Base-by-base conservation (phyloP, 768 basidiomycete species). In the Rubroboletus pulcherrimus region DNA sequence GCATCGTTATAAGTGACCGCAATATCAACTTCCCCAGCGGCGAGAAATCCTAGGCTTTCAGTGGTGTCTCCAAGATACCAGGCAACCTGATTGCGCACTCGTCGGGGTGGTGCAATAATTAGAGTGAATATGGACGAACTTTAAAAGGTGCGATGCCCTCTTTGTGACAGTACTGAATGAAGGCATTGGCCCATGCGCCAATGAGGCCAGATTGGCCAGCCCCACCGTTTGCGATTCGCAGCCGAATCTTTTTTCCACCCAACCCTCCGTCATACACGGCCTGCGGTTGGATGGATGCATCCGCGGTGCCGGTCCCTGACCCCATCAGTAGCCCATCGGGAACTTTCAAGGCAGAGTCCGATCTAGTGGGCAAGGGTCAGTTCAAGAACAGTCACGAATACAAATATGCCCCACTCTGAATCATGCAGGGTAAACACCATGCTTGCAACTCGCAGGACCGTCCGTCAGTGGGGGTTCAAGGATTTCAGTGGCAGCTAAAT, bases 51-150 rank as follows among this genome's bases (percentile, higher is more conserved):
- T 1, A 83, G 67, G 54, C 78, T 80, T 50, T 81, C 72, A 0
- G 81, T 83, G 7, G 81, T 82, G 59, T 83, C 82, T 6, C 80
- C 80, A 26, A 82, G 68, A 63, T 79, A 79, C 82, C 82, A 83
- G 9, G 71, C 81, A 24, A 83, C 74, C 81, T 83, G 51, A 12
- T 42, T 19, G 11, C 15, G 33, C 35, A 19, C 19, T 37, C 24
- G 37, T 49, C 39, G 38, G 30, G 34, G 5, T 5, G 29, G 37
- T 30, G 5, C 11, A 24, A 46, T 4, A 33, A 7, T n/a, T 3
- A 57, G 61, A 33, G 68, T 42, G 53, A 77, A 76, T 8, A 71
- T 70, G 38, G 65, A 57, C 49, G 46, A 58, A 48, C 72, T 37
- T 34, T 61, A 56, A 43, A 68, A 43, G 48, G 77, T 72, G 56